A percentile compares a stretch with the other conserved stretches of the same genome.
phyloP scores from a whole-genome alignment of 129 eudicot species.

The Dittrichia graveolens region DNA sequence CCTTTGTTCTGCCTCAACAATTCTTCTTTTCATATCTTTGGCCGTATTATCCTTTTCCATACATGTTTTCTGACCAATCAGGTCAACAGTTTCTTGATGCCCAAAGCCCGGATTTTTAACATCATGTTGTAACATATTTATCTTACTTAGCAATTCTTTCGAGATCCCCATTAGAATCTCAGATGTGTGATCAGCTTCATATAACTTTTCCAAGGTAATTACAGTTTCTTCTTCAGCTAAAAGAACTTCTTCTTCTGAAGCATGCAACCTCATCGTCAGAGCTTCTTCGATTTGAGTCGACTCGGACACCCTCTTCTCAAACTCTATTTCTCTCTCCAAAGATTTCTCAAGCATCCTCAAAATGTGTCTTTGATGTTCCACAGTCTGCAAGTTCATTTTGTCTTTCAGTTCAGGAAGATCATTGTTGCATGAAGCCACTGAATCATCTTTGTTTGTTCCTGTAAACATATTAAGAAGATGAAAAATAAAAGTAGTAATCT shows the following conservation, averaged over 20 bases:
- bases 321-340: conserved; percentile 78
- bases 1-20: conserved; percentile 46
- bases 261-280: conserved; percentile 56
- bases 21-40: conserved; percentile 31
- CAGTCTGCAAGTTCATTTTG: conserved; percentile 70
- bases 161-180: conserved; percentile 62
- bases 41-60: conserved; percentile 25
- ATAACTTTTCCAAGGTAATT: conserved; percentile 50
- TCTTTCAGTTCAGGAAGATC: conserved; percentile 41
- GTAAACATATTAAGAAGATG: conserved; percentile 22
- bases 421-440: conserved; percentile 22
- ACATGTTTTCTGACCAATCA: background rate
- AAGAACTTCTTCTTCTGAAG: conserved; percentile 52
- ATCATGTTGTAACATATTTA: conserved; percentile 45
- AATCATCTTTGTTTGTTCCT: conserved; percentile 48
- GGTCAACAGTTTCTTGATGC: conserved; percentile 11
- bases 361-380: conserved; percentile 73
- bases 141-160: conserved; percentile 49
- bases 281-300: conserved; percentile 63
- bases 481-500: background rate
- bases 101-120: conserved; percentile 41
- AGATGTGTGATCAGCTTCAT: conserved; percentile 71
- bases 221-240: conserved; percentile 70
- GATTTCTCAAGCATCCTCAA: conserved; percentile 88
- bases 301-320: conserved; percentile 65